A percentile compares a stretch with the other conserved stretches of the same genome.
phyloP scores from a whole-genome alignment of 1,284 basidiomycete species.

The Lignosus rhinocerotis region DNA sequence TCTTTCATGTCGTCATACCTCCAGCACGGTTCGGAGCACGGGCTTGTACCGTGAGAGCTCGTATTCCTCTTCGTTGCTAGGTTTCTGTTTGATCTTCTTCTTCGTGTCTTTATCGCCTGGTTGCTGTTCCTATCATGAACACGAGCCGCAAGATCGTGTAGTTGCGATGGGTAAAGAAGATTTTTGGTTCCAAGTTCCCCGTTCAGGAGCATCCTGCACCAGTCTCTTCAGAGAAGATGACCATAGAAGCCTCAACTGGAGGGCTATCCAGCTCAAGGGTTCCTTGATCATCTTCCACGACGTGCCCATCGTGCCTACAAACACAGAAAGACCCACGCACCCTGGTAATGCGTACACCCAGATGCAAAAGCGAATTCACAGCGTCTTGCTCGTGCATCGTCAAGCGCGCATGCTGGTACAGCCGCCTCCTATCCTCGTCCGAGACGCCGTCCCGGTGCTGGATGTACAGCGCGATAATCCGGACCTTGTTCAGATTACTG shows the following conservation, averaged over 20 bases:
- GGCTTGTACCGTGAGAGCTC: conserved; percentile 96
- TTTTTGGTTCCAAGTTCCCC: background rate
- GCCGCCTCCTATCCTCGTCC: conserved; percentile 90
- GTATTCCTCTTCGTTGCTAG: conserved; percentile 82
- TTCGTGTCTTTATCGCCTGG: conserved; percentile 74
- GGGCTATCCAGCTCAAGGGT: background rate
- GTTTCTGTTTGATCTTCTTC: conserved; percentile 81
- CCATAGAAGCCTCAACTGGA: background rate
- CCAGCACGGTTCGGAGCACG: conserved; percentile 70
- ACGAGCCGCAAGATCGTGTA: background rate
- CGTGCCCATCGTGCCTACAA: background rate
- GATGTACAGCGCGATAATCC: conserved; percentile 96
- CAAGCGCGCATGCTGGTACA: conserved; percentile 97
- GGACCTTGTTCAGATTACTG: conserved; percentile 91
- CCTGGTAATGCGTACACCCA: conserved; percentile 86
- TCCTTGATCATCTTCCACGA: background rate
- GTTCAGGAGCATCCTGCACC: no score
- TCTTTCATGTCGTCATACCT: conserved; percentile 22
- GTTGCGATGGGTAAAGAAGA: background rate
- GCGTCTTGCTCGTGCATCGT: conserved; percentile 91
- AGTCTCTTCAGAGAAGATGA: background rate
- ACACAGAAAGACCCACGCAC: conserved; percentile 43
- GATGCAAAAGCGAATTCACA: conserved; percentile 82
- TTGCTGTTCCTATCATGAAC: conserved; percentile 41
- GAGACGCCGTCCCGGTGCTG: conserved; percentile 96